phyloP scores from a whole-genome alignment of 2,329 filamentous ascomycete species.

The Fusarium avenaceum region DNA sequence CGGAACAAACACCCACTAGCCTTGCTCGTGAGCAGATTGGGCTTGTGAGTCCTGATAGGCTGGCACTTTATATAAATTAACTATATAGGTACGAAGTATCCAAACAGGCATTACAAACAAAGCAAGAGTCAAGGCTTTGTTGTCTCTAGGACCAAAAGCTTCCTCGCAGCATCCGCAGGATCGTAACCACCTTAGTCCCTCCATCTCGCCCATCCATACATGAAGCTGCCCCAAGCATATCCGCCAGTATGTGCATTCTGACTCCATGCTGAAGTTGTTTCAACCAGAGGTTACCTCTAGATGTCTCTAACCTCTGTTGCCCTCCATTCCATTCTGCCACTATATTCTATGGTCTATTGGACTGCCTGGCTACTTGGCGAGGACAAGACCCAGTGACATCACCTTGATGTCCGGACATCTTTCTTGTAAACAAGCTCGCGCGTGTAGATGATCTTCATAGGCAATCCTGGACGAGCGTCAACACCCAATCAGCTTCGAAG shows the following conservation, averaged over 20 bases:
- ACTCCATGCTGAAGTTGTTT: slow-evolving; percentile 8
- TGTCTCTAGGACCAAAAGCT: neutral
- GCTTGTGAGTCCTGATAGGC: slow-evolving; percentile 52
- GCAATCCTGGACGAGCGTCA: slow-evolving; percentile 32
- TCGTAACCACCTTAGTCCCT: slow-evolving; percentile 8
- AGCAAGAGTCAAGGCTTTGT: slow-evolving; percentile 26
- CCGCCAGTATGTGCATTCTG: slow-evolving; percentile 4
- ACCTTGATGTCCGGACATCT: neutral
- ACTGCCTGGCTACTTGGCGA: neutral
- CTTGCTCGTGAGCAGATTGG: slow-evolving; percentile 47
- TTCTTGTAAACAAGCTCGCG: neutral
- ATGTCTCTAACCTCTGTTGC: neutral
- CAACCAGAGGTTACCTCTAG: slow-evolving; percentile 7
- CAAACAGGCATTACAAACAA: slow-evolving; percentile 33
- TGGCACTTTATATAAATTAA: slow-evolving; percentile 42
- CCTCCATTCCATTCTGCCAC: slow-evolving; percentile 3
- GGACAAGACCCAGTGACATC: slow-evolving; percentile 1
- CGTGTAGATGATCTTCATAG: slow-evolving; percentile 16
- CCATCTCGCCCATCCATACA: neutral
- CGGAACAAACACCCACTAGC: slow-evolving; percentile 52
- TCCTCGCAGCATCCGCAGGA: slow-evolving; percentile 4
- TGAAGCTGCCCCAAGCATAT: slow-evolving; percentile 12
- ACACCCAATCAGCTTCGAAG: slow-evolving; percentile 9
- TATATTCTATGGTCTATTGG: neutral
- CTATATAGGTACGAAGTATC: slow-evolving; percentile 20